Evolutionary conservation across 2,329 filamentous ascomycete genomes (phyloP).

Genomic region (Achaetomium macrosporum): DNA sequence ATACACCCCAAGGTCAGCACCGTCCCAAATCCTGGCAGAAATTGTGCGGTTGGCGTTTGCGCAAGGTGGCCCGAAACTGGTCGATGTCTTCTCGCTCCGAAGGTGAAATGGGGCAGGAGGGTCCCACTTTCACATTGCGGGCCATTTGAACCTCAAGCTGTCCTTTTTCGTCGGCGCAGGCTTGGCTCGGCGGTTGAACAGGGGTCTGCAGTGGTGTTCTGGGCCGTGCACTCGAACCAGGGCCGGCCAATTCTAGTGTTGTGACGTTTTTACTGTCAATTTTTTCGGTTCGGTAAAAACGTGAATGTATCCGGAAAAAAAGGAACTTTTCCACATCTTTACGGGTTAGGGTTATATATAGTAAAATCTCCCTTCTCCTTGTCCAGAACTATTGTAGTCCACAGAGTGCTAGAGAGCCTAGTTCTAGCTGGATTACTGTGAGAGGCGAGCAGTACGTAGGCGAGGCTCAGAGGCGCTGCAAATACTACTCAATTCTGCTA

Average conservation of each 20-base stretch:
- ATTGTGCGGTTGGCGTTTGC: background rate
- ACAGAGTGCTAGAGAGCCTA: no score
- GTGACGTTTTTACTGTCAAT: no score
- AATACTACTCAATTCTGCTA: background rate
- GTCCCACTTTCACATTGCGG: background rate
- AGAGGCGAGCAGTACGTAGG: no score
- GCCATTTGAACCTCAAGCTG: constrained; percentile 17
- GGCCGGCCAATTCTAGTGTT: no score
- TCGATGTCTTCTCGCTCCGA: background rate
- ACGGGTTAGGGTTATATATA: no score
- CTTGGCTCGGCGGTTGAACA: constrained; percentile 3
- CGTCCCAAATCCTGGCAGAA: background rate
- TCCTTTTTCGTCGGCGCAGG: constrained; percentile 21
- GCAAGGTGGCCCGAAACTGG: constrained; percentile 4
- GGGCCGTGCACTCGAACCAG: background rate
- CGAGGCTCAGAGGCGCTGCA: no score
- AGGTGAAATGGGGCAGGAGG: background rate
- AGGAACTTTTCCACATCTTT: no score
- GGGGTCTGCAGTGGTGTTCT: background rate
- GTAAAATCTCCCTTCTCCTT: no score
- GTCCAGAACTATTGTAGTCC: no score
- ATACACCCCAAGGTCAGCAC: background rate
- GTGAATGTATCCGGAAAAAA: no score
- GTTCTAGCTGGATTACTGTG: no score
- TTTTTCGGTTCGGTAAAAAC: no score